Percentiles rank a stretch among this genome's conserved stretches.
Conservation (phyloP, 108 stramenopile species). For the Skeletonema marinoi region DNA sequence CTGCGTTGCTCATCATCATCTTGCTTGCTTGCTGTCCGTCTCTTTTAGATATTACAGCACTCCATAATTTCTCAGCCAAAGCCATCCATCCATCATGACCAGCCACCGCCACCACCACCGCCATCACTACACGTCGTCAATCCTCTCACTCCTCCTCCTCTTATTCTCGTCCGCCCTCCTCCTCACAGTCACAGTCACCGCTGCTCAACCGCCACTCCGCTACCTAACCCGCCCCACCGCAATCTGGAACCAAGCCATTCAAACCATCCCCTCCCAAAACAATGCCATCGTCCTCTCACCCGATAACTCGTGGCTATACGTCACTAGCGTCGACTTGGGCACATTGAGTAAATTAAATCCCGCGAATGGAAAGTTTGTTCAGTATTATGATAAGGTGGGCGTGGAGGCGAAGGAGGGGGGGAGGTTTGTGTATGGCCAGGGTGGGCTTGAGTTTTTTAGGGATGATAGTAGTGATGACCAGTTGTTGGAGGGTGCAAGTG, state of each 20-base stretch:
- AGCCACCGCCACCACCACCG: no score
- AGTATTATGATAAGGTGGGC: neutral
- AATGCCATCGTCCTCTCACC: neutral
- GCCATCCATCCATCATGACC: no score
- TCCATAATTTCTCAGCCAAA: no score
- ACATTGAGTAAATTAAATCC: slow-evolving; percentile 7
- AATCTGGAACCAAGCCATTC: slow-evolving; percentile 6
- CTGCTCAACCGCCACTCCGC: neutral
- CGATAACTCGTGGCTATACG: neutral
- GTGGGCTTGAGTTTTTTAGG: neutral
- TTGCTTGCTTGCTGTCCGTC: no score
- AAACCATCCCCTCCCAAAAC: neutral
- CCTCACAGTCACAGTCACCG: neutral
- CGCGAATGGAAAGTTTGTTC: neutral
- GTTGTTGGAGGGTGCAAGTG: no score
- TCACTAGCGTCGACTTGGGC: neutral
- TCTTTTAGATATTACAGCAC: no score
- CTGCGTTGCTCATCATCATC: no score
- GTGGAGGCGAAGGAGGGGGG: neutral
- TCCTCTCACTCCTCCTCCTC: neutral
- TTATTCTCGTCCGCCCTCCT: neutral
- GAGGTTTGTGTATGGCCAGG: neutral
- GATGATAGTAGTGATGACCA: neutral
- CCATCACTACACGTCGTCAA: neutral
- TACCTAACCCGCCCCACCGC: neutral